A percentile compares a stretch with the other conserved stretches of the same genome.
These are phyloP conservation scores for Alternaria longipes DNA, from an alignment of 2,329 filamentous ascomycete species.

Conservation along the genomic window DNA sequence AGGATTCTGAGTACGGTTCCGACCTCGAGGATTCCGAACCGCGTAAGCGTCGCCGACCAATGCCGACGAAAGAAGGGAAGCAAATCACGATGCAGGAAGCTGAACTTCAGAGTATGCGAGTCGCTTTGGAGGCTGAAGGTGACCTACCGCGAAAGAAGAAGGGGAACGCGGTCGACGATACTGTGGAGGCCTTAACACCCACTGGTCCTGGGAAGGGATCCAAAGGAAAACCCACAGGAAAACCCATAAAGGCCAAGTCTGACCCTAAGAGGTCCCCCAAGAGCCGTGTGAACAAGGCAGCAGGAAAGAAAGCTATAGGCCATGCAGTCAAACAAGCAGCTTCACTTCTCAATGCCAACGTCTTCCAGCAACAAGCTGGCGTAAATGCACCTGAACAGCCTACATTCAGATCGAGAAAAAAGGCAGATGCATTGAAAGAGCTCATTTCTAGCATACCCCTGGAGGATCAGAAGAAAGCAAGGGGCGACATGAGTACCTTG, in stretches of 20 bases:
- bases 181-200: background rate
- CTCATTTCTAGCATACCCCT: constrained; percentile 53
- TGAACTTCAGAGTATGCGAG: constrained; percentile 41
- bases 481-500: constrained; percentile 50
- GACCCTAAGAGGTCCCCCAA: constrained; percentile 1
- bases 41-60: constrained; percentile 25
- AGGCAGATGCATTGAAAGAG: constrained; percentile 50
- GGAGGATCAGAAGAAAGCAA: constrained; percentile 45
- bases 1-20: constrained; percentile 17
- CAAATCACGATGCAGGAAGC: constrained; percentile 35
- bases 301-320: constrained; percentile 28
- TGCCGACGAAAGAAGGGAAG: constrained; percentile 25
- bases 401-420: constrained; percentile 32
- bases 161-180: background rate
- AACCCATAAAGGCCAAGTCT: constrained; percentile 7
- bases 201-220: constrained; percentile 9
- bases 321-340: constrained; percentile 28
- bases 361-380: constrained; percentile 45
- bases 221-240: constrained; percentile 15
- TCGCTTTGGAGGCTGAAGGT: constrained; percentile 35
- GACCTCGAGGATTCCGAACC: constrained; percentile 9
- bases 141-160: constrained; percentile 39
- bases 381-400: constrained; percentile 36
- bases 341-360: constrained; percentile 42
- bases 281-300: constrained; percentile 9